phyloP scores from a whole-genome alignment of 495 filamentous ascomycete species.

The Lasiosphaeria hispida region DNA sequence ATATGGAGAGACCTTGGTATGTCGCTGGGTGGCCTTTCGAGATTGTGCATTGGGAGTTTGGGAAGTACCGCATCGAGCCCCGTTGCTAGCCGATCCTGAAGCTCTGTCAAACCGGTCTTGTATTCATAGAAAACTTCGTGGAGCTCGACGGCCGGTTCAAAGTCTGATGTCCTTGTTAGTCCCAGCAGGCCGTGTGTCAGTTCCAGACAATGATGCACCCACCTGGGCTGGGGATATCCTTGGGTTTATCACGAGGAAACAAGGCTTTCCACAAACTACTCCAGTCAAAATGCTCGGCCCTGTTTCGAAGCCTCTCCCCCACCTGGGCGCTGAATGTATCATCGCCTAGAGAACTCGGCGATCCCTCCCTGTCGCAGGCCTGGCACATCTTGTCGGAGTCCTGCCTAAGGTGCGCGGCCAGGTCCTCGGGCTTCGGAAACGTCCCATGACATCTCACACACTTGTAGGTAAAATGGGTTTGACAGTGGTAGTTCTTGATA shows the following conservation, averaged over 20 bases:
- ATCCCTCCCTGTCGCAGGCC: not conserved
- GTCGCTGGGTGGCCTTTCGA: not conserved
- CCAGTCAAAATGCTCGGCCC: not conserved
- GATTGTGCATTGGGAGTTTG: not conserved
- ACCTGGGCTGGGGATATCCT: not conserved
- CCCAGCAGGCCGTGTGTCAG: too few relatives aligned
- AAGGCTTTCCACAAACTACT: not conserved
- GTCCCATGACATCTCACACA: not conserved
- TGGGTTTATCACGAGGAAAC: not conserved
- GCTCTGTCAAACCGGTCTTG: not conserved
- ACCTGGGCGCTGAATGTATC: not conserved
- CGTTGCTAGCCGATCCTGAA: not conserved
- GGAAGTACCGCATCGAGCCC: not conserved
- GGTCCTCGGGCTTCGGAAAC: not conserved
- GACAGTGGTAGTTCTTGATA: constrained; percentile 1
- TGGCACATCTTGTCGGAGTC: not conserved
- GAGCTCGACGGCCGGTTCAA: constrained; percentile 2
- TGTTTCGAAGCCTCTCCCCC: not conserved
- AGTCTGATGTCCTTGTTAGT: not conserved
- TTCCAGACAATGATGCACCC: not conserved
- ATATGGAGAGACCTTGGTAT: not conserved
- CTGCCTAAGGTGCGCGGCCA: not conserved
- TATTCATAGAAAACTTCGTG: not conserved
- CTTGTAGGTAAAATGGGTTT: not conserved
- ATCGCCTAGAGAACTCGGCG: not conserved